Evolutionary conservation across 2,329 filamentous ascomycete species (phyloP), one percentile per base, ranked within the genome.

Genomic region (Penicillium concentricum): DNA sequence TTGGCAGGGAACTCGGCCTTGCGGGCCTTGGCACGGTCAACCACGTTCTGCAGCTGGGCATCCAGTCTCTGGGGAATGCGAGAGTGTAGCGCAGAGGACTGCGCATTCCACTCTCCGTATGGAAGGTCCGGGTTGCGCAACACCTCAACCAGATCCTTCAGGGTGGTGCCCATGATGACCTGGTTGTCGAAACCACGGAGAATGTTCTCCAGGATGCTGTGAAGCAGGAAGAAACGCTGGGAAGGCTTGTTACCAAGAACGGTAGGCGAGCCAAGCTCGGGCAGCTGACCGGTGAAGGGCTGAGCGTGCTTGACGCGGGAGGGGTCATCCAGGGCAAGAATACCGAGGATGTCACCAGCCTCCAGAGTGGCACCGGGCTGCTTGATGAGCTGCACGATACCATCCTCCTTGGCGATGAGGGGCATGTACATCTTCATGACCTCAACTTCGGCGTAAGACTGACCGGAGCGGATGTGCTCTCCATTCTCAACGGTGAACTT

Each of bases 341-440:
- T 97, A 79, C 92, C 94, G n/a, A 99, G 86, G 59, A 99, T 97
- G 73, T 99, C 94, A 76, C 94, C 94, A 72, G 94, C 94, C 76
- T 97, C 92, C 46, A 99, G 89, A 18, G 92, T 95, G n/a, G 94
- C 90, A 74, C 94, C 94, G 61, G 94, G 94, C 79, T 97, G 94
- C 85, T 99, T 99, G 82, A 99, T 96, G 69, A 99, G 85, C 80
- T 97, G 94, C 55, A 99, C 93, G 53, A 96, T 84, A 81, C 94
- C 94, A 68, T 96, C 94, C 76, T 99, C 94, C 72, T 92, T 89
- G 3, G 94, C 90, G 60, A 99, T 84, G 54, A 99, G 83, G 70
- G 94, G 94, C 94, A 99, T 99, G 84, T 97, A 97, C 94, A 99
- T 99, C 84, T 99, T 99, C 94, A 99, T 99, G 78, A 99, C 94